Conservation (phyloP, 2,329 filamentous ascomycete genomes). For the Microsporum canis region DNA sequence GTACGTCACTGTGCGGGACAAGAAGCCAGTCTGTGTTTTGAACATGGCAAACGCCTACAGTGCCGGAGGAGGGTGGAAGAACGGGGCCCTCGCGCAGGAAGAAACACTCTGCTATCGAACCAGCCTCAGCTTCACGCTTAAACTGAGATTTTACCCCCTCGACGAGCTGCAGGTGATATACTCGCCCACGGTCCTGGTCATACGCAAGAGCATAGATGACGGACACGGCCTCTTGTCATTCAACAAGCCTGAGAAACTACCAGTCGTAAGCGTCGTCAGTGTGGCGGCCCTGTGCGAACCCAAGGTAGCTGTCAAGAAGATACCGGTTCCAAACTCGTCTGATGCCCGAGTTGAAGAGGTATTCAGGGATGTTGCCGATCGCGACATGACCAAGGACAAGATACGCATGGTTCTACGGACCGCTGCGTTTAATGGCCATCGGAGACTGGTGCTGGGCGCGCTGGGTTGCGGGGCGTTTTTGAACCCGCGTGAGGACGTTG, state of each 20-base stretch:
- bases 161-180: conserved; percentile 44
- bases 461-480: conserved; percentile 57
- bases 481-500: conserved; percentile 54
- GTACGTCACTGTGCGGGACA: conserved; percentile 19
- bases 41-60: conserved; percentile 52
- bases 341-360: neutral
- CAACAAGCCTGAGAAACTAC: conserved; percentile 27
- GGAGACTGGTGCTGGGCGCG: conserved; percentile 54
- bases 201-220: conserved; percentile 40
- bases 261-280: conserved; percentile 49
- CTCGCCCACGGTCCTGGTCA: conserved; percentile 48
- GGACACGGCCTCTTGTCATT: conserved; percentile 40
- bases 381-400: conserved; percentile 49
- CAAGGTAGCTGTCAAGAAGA: conserved; percentile 12
- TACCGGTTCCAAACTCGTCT: conserved; percentile 10
- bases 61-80: conserved; percentile 54
- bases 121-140: conserved; percentile 32
- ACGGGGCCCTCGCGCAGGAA: conserved; percentile 55
- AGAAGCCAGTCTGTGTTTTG: conserved; percentile 45
- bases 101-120: conserved; percentile 57
- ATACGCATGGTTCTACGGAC: conserved; percentile 52
- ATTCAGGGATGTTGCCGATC: conserved; percentile 37
- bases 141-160: conserved; percentile 43
- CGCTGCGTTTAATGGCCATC: conserved; percentile 46
- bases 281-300: conserved; percentile 46